Conservation (phyloP, 2,329 filamentous ascomycete species). For the Verticillium zaregamsianum region DNA sequence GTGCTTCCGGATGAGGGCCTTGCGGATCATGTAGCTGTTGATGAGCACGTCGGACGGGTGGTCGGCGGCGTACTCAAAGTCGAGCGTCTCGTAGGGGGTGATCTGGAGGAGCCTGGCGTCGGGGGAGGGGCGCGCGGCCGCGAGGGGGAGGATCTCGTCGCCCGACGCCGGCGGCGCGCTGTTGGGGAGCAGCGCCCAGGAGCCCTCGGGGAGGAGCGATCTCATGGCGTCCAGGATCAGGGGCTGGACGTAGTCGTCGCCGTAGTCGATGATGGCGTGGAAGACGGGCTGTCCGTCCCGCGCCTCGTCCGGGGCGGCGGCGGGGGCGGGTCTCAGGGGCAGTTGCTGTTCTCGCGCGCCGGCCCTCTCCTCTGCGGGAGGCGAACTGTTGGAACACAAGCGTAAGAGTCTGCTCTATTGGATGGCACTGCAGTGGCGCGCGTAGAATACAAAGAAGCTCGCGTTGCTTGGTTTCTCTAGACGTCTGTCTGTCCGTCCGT, state of each 20-base stretch:
- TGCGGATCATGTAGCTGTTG: conserved; percentile 93
- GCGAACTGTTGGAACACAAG: background rate
- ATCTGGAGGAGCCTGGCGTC: conserved; percentile 66
- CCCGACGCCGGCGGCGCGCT: conserved; percentile 20
- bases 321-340: conserved; percentile 2
- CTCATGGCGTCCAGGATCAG: conserved; percentile 72
- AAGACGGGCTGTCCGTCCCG: conserved; percentile 34
- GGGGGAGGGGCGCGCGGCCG: conserved; percentile 26
- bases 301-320: background rate
- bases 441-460: conserved; percentile 1
- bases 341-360: conserved; percentile 6
- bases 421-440: background rate
- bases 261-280: conserved; percentile 77
- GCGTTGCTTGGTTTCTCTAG: background rate
- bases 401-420: conserved; percentile 3
- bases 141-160: conserved; percentile 27
- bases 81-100: conserved; percentile 78
- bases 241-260: conserved; percentile 84
- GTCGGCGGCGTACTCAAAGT: conserved; percentile 70
- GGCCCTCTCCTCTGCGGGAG: background rate
- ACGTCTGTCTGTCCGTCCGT: background rate
- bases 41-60: conserved; percentile 61
- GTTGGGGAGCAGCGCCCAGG: conserved; percentile 49
- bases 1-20: conserved; percentile 94
- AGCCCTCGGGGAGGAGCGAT: conserved; percentile 51